Base-by-base conservation (phyloP, 148 eudicot species). In the Heliosperma pusillum region DNA sequence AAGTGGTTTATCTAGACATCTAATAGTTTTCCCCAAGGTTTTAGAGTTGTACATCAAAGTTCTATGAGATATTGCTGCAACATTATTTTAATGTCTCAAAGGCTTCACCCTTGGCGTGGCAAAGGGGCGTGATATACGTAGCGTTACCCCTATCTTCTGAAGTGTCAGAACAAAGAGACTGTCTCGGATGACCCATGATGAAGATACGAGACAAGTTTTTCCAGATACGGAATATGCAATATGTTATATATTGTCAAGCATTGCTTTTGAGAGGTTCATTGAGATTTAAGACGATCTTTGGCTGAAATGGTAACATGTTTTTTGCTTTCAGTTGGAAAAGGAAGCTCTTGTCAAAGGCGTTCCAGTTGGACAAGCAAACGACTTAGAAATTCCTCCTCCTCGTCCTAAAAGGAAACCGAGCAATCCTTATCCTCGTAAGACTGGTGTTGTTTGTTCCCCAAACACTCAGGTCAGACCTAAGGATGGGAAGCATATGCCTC, bases 371-470 rank as follows among this genome's bases (percentile, higher is more conserved):
- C 90, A 92, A 75, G 85, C 96, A 73, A 84, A 84, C 65, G 96
- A 95, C 82, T 88, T 92, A 62, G 93, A 86, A 66, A 92, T 92
- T 78, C 98, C 98, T 76, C 98, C 98, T 80, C 98, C 97, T 77
- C 93, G 98, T 47, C 98, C 98, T 52, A 95, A 95, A 79, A 84
- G 93, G 79, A 95, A 95, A 81, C 98, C 98, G 44, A 89, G 83
- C 80, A 92, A 89, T 86, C 98, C 98, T 55, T 95, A 92, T 84
- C 98, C 98, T 84, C 88, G 97, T 42, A 95, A 95, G 84, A 85
- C 80, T 75, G 85, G 86, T 56, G 36, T 60, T 68, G 78, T 74
- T 19, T 85, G 83, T 76, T 70, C 81, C 45, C 67, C 83, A 19
- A 74, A 79, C 75, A 53, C 81, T 6, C 97, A 82, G 66, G 79